phyloP scores from a whole-genome alignment of 2,329 filamentous ascomycete genomes.

The Cytospora paraplurivora region DNA sequence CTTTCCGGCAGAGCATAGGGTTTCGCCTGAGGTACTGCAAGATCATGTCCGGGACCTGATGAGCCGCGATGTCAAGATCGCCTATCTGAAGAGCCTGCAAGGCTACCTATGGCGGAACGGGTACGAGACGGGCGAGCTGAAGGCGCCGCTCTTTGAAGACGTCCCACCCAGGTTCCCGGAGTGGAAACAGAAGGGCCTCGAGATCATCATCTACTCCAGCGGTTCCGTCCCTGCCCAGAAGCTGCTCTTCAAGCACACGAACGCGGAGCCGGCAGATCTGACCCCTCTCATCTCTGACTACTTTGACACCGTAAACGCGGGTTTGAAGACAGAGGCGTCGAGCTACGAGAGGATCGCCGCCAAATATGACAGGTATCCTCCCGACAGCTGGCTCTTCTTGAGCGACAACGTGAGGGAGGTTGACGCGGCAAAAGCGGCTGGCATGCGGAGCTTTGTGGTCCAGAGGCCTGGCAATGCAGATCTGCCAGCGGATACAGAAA shows the following conservation, averaged over 20 bases:
- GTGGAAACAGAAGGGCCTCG: constrained; percentile 59
- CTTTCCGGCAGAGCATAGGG: constrained; percentile 67
- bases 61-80: constrained; percentile 69
- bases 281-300: constrained; percentile 62
- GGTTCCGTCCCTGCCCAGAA: constrained; percentile 81
- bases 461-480: constrained; percentile 70
- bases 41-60: constrained; percentile 72
- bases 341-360: constrained; percentile 70
- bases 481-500: constrained; percentile 48
- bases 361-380: constrained; percentile 47
- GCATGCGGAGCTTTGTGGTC: constrained; percentile 65
- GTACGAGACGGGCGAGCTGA: constrained; percentile 69
- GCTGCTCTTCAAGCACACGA: constrained; percentile 71
- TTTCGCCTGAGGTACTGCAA: constrained; percentile 60
- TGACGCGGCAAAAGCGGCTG: constrained; percentile 60
- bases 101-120: constrained; percentile 77
- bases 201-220: constrained; percentile 78
- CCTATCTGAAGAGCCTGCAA: constrained; percentile 79
- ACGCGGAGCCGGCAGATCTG: constrained; percentile 60
- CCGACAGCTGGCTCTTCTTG: constrained; percentile 69
- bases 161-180: constrained; percentile 63
- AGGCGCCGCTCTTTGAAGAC: constrained; percentile 74
- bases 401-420: constrained; percentile 78
- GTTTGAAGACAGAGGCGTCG: constrained; percentile 65
- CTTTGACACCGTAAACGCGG: constrained; percentile 82